Evolutionary conservation across 2,329 filamentous ascomycete genomes (phyloP), one percentile per base, ranked within the genome.

Genomic region (Simplicillium aogashimaense): DNA sequence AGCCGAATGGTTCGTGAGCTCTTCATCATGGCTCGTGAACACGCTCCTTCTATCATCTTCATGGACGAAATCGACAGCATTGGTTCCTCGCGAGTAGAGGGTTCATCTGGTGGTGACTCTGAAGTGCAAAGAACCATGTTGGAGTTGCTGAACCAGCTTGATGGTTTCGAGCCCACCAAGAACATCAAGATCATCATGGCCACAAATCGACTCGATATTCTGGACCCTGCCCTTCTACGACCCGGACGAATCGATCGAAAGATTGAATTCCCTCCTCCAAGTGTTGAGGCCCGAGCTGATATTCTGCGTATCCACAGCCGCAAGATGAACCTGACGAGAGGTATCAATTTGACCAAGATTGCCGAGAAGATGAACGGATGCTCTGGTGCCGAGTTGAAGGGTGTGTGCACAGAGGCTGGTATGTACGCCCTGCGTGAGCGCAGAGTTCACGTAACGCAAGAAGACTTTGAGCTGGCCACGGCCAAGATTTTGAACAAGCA

Each of bases 121-220:
- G 92, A 98, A 65, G 92, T 98, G 39, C 92, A 98, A 69, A 83
- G 92, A 55, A 98, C 92, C 36, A 98, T 98, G 92, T 68, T 98
- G 66, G 92, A 98, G 64, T 73, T 98, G 45, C 79, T 98, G 49
- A 98, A 98, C 69, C 92, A 98, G 71, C 78, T 98, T 45, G 92
- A 98, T 59, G 92, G 92, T 38, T 98, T 98, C 65, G 92, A 97
- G 66, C 92, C 92, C 6, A 97, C 90, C 36, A 98, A 98, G 73
- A 97, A 97, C 67, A 98, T 98, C 79, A 98, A 98, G 67, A 87
- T 98, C 62, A 94, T 98, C 68, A 98, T 98, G 90, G 92, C 92
- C 40, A 98, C 92, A 37, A 98, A 98, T 66, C 86, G 92, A 60
- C 77, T 98, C 48, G 92, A 98, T 55, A 97, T 98, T 48, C 78